phyloP scores from a whole-genome alignment of 2,329 filamentous ascomycete genomes.

The Xylaria sp. region DNA sequence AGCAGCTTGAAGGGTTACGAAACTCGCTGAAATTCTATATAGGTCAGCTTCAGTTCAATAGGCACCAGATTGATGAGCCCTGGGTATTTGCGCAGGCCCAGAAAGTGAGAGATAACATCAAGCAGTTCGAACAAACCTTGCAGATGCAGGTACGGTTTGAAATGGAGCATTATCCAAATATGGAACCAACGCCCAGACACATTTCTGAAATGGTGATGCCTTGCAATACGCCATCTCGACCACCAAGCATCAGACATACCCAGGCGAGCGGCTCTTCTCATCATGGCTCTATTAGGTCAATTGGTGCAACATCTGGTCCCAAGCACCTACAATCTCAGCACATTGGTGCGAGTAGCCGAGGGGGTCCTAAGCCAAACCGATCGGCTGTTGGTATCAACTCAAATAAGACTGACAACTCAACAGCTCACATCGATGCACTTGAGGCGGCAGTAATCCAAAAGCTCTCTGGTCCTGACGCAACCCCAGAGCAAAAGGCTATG shows the following conservation, averaged over 20 bases:
- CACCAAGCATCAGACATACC: conserved; percentile 44
- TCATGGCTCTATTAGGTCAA: conserved; percentile 40
- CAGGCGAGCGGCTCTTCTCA: conserved; percentile 40
- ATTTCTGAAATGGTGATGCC: conserved; percentile 25
- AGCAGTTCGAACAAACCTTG: conserved; percentile 64
- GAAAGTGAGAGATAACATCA: conserved; percentile 58
- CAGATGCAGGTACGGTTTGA: conserved; percentile 47
- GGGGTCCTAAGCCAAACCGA: conserved; percentile 33
- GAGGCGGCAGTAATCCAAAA: conserved; percentile 42
- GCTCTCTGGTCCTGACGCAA: conserved; percentile 29
- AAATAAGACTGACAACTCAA: conserved; percentile 40
- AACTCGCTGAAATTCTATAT: conserved; percentile 66
- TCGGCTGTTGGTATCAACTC: conserved; percentile 46
- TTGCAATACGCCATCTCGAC: conserved; percentile 43
- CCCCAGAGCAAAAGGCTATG: conserved; percentile 30
- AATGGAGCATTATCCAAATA: conserved; percentile 34
- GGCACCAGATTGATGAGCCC: conserved; percentile 67
- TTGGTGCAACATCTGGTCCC: conserved; percentile 26
- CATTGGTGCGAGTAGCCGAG: conserved; percentile 32
- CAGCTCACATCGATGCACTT: conserved; percentile 40
- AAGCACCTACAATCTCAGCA: conserved; percentile 38
- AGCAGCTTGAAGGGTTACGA: conserved; percentile 65
- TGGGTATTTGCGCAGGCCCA: conserved; percentile 46
- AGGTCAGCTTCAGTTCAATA: conserved; percentile 70
- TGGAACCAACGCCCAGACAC: conserved; percentile 35